Evolutionary conservation across 202 grass and related monocot genomes (phyloP), one percentile per base, ranked within the genome.

Genomic region (Schoenoplectus triqueter): DNA sequence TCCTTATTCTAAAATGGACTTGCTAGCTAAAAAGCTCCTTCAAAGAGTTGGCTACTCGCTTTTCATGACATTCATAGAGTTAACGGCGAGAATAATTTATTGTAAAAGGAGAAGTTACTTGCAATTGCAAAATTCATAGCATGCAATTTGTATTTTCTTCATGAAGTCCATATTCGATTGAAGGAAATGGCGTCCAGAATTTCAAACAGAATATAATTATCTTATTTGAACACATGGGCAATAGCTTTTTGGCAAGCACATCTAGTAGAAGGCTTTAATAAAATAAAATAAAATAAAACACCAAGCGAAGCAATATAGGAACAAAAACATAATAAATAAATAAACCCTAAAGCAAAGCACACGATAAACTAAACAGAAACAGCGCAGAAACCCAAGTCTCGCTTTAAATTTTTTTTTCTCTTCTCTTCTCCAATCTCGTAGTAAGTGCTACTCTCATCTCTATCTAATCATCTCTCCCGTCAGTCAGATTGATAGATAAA

Each of bases 371-470:
- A 51, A 52, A 56, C 3, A 18, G 13, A 62, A 9, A 62, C 59
- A 22, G 41, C 59, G 59, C 41, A 81, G 78, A 65, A 81, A 81
- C 59, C 78, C 78, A 51, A 19, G 48, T 52, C 80, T 51, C 72
- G 46, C 51, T 78, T 9, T 49, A 49, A 49, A 2, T 5, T 6
- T 49, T 49, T 49, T 49, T 48, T 17, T 47, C 47, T 74, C 42
- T 20, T 10, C 51, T 56, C 54, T 45, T 31, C 31, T 31, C 31
- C 31, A 31, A 31, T 31, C 31, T 31, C 31, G 31, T 31, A 31
- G 31, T 31, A 31, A 31, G 31, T 31, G 31, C 31, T 31, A 0
- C 31, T 31, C 31, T 31, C 31, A 31, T 31, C 31, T 14, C 65
- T 57, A 70, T 15, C 67, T 7, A 1, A 49, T 75, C 71, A 54